Evolutionary conservation across 208 protist genomes (phyloP), one percentile per base, ranked within the genome.

Genomic region (Strigomonas culicis): DNA sequence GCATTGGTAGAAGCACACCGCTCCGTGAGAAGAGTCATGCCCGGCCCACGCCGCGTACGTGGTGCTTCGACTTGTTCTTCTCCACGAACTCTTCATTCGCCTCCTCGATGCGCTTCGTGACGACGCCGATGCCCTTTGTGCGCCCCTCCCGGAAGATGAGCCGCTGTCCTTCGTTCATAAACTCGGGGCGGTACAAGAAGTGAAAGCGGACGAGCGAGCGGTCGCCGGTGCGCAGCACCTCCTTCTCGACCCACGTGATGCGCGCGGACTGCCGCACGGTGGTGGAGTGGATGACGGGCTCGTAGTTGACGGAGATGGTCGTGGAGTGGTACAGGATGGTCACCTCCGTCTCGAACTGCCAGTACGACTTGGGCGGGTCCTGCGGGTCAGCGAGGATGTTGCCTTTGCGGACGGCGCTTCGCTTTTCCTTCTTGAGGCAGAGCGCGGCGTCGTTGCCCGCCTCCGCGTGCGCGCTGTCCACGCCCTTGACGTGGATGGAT

Each of bases 281-380:
- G 1, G 75, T 79, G 24, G 80, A 98, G 80, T 99, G 98, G 28
- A 99, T 95, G 27, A 99, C 94, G 7, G 97, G 93, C 72, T 99
- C 96, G 79, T 99, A 99, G 72, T 97, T 93, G 2, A 72, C 61
- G n/a, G 84, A 66, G 66, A 99, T 99, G 6, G 98, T 99, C 1
- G 98, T 99, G 21, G 95, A 92, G 78, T 99, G 98, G 74, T 99
- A 98, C 19, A 99, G 80, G 19, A 99, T 92, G 15, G 97, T 79
- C 4, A 99, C 72, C 53, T 99, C 97, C 4, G 97, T 97, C 71
- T 97, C 91, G 62, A 99, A 99, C 75, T 98, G 92, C 84, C 93
- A 96, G 59, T 74, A 90, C 21, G 97, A 79, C 69, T 74, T 73
- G 4, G 92, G 87, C 28, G 84, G 62, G 34, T 49, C 59, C 1